Evolutionary conservation across 2,329 filamentous ascomycete genomes (phyloP), one percentile per base, ranked within the genome.

Genomic region (Fusarium camptoceras): DNA sequence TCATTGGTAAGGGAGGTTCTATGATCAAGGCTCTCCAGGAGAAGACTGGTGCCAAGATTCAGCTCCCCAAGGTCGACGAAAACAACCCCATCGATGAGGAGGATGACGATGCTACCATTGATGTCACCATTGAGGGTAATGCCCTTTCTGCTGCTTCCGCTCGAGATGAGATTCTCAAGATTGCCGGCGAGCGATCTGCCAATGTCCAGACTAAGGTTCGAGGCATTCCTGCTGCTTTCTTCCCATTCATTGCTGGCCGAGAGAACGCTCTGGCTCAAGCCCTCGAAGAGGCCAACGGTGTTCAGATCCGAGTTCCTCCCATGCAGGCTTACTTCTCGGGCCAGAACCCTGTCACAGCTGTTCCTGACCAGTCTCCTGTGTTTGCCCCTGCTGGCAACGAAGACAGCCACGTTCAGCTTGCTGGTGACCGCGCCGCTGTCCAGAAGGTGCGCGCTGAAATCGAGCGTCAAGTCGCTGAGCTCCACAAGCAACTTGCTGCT

Each of bases 21-120:
- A 95, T 92, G 66, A 97, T 99, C 79, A 95, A 97, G 82, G 88
- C 91, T 48, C 90, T 99, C 55, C 93, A 95, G 81, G 93, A 95
- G 80, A 91, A 92, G 80, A 96, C 94, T 5, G 94, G 95, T 66
- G 95, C 96, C 55, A 90, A 90, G 71, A 94, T 99, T 76, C 93
- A 97, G 78, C 89, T 99, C 64, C 94, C 95, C 65, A 94, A 92
- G 81, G 86, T 87, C 24, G 93, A 97, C 43, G 91, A 92, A 25
- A 83, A 81, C 55, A 83, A 84, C 34, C 78, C 80, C 5, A 76
- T 85, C 28, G 80, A 84, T 24, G 87, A 87, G 43, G 94, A 96
- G 42, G 94, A 96, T 47, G 93, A 97, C 70, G 93, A 97, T 76
- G 87, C 88, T 54, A 91, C 89, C 54, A 93, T 98, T 73, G 92